These are phyloP conservation scores for grape (Vitis vinifera) DNA, from an alignment of 164 flowering plant species.

Conservation along the genomic window DNA sequence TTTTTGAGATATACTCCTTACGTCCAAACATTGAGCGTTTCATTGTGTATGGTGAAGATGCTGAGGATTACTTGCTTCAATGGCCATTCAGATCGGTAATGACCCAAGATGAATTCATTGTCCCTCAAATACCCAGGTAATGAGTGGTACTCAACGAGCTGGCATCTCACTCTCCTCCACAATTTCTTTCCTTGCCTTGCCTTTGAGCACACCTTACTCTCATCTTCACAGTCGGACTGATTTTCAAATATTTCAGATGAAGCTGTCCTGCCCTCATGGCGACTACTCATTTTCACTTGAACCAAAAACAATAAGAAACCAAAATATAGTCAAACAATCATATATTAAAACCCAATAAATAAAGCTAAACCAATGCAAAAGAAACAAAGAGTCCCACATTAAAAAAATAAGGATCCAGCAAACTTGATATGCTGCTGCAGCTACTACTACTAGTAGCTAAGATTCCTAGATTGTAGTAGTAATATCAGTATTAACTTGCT, in stretches of 20 bases:
- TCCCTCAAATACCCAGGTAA: constrained; percentile 93
- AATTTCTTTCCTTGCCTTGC: constrained; percentile 77
- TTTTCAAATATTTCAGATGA: constrained; percentile 31
- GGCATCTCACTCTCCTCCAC: constrained; percentile 91
- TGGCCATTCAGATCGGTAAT: constrained; percentile 95
- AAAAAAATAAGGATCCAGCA: too few species aligned
- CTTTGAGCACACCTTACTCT: constrained; percentile 17
- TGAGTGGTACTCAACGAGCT: constrained; percentile 89
- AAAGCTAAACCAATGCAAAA: too few species aligned
- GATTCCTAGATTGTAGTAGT: too few species aligned
- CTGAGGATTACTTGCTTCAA: constrained; percentile 80
- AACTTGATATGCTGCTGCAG: too few species aligned
- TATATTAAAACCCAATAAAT: too few species aligned
- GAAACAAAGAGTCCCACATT: too few species aligned
- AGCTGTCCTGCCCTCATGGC: constrained; percentile 9
- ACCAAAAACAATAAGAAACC: too few species aligned
- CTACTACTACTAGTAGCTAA: too few species aligned
- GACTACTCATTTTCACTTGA: too few species aligned
- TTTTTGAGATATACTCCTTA: constrained; percentile 31
- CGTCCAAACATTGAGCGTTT: constrained; percentile 99
- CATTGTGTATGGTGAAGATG: constrained; percentile 89
- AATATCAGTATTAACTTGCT: too few species aligned
- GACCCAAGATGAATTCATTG: constrained; percentile 82
- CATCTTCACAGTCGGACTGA: not conserved
- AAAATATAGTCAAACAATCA: too few species aligned